Evolutionary conservation across 768 basidiomycete species (phyloP), one percentile per base, ranked within the genome.

Genomic region (Russula vinacea): DNA sequence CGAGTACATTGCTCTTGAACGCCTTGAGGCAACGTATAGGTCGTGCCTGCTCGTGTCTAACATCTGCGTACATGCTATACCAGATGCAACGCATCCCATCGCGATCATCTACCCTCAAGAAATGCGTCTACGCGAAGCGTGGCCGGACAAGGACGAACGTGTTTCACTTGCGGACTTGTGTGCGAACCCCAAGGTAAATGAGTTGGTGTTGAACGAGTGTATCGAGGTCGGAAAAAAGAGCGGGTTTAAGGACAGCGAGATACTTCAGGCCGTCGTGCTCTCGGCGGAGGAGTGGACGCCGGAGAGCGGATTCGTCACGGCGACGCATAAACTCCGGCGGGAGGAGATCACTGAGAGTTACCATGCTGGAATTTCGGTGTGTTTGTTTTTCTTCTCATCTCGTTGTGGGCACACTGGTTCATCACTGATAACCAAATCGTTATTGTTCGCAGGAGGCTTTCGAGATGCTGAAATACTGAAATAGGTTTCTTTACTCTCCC

Each of bases 1-100:
- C 62, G 92, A 94, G 84, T 96, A 95, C 78, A 92, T 96, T 73
- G 94, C 94, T 19, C 81, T 97, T 65, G 94, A 97, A 73, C 84
- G 87, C 47, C 85, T 97, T 54, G 94, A 94, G 74, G 83, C 91
- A 26, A 82, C 85, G 47, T 96, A 94, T 86, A 94, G 92, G 74
- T 79, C 89, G 0, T 91, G 87, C 77, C 85, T 87, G 67, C 75
- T 90, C 62, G 87, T 94, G 33, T 74, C 80, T 60, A 94, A 94
- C 75, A 81, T 95, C 62, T 94, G 92, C 75, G 87, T 96, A 32
- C 81, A 91, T 71, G 94, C 92, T 5, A 81, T 81, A 45, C 73
- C 82, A 1, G 84, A 91, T 53, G 90, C 91, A 24, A 85, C 84
- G 69, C 85, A 90, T 70, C 94, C 95, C 3, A 85, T 95, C 74